Conservation (phyloP, 371 early-diverging fungal genomes). For the Batkoa obscura region DNA sequence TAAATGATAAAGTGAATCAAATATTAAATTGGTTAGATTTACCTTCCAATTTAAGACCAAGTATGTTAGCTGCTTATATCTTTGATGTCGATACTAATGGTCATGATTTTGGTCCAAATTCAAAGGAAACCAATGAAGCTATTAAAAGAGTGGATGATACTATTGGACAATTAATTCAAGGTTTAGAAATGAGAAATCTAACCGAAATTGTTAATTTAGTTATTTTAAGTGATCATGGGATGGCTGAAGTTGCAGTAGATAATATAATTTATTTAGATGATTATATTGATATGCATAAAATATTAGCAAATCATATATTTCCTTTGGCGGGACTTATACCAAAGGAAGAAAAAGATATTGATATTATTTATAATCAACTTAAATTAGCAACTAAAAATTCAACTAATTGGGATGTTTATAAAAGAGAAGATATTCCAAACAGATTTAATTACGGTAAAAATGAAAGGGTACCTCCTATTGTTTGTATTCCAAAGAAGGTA, state of each 20-base stretch:
- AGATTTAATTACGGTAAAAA: conserved; percentile 34
- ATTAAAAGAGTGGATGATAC: conserved; percentile 41
- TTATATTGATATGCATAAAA: conserved; percentile 21
- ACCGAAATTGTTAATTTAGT: conserved; percentile 50
- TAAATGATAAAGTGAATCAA: conserved; percentile 33
- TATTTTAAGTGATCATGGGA: conserved; percentile 88
- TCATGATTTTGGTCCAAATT: conserved; percentile 58
- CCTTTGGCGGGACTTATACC: conserved; percentile 28
- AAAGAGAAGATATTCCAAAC: conserved; percentile 40
- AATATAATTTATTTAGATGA: conserved; percentile 59
- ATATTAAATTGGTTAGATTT: conserved; percentile 60
- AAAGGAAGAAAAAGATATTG: conserved; percentile 11
- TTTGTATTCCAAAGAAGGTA: conserved; percentile 45
- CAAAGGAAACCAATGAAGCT: conserved; percentile 23
- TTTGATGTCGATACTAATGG: conserved; percentile 69
- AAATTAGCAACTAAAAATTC: conserved; percentile 14
- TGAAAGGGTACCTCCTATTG: conserved; percentile 50
- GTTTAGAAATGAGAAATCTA: conserved; percentile 34
- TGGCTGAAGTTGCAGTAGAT: conserved; percentile 34
- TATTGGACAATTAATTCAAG: conserved; percentile 32
- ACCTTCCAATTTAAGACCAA: conserved; percentile 43
- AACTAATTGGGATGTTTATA: conserved; percentile 33
- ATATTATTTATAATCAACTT: conserved; percentile 16
- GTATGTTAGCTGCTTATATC: conserved; percentile 56
- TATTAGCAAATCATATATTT: conserved; percentile 19